Conservation (phyloP, 78 protist genomes). For the Cavenderia fasciculata region DNA sequence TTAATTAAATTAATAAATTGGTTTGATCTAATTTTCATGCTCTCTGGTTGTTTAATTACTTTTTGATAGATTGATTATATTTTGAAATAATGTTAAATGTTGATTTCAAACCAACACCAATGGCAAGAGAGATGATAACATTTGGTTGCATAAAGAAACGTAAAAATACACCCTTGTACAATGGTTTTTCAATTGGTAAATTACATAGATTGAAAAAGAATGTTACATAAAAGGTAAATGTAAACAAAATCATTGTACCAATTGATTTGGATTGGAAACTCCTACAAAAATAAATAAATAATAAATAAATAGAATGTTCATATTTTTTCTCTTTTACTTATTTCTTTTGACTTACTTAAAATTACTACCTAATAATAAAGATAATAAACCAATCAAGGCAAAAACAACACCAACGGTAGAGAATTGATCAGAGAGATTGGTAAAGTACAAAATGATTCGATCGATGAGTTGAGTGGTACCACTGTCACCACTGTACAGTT, state of each 20-base stretch:
- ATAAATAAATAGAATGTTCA: neutral
- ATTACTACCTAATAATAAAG: constrained; percentile 30
- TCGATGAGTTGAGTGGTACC: constrained; percentile 19
- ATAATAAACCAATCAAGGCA: constrained; percentile 33
- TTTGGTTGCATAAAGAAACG: constrained; percentile 80
- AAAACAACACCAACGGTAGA: constrained; percentile 13
- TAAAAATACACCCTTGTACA: constrained; percentile 64
- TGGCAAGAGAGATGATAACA: constrained; percentile 34
- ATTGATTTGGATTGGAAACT: constrained; percentile 54
- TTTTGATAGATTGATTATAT: neutral
- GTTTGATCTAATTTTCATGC: neutral
- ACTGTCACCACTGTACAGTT: constrained; percentile 63
- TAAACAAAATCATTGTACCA: constrained; percentile 50
- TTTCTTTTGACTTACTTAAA: constrained; percentile 11
- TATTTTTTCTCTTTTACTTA: neutral
- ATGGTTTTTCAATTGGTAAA: constrained; percentile 72
- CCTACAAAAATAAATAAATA: constrained; percentile 1
- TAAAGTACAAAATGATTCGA: constrained; percentile 9
- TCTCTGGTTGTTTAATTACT: neutral
- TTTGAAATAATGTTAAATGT: neutral
- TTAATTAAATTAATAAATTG: neutral
- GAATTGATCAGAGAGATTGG: constrained; percentile 13
- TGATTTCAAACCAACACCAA: constrained; percentile 39
- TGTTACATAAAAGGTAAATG: constrained; percentile 68
- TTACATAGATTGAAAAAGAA: constrained; percentile 74